Evolutionary conservation across 768 basidiomycete species (phyloP).

Genomic region (Phlegmacium glaucopus): DNA sequence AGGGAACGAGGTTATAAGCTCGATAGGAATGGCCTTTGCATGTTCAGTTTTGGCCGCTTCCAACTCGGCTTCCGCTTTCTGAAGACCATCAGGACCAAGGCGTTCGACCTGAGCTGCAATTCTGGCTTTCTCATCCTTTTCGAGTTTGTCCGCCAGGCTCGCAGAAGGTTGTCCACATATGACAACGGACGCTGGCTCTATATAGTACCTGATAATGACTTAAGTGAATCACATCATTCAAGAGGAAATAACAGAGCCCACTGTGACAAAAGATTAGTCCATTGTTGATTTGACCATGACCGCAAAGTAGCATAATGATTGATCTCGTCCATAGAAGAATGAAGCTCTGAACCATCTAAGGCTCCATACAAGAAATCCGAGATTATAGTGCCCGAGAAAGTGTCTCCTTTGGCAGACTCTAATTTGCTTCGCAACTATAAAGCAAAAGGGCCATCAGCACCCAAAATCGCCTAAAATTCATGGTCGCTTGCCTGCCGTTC

Average conservation of each 20-base stretch:
- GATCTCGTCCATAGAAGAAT: slow-evolving; percentile 73
- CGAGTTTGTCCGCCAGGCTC: slow-evolving; percentile 72
- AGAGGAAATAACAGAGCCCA: slow-evolving; percentile 22
- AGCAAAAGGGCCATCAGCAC: slow-evolving; percentile 4
- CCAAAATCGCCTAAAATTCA: neutral
- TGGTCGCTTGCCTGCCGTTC: slow-evolving; percentile 66
- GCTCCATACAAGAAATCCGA: slow-evolving; percentile 85
- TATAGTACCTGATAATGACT: slow-evolving; percentile 59
- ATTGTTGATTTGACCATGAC: slow-evolving; percentile 70
- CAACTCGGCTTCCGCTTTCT: slow-evolving; percentile 60
- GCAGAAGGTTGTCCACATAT: slow-evolving; percentile 89
- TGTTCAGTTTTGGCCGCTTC: slow-evolving; percentile 87
- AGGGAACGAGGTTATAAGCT: slow-evolving; percentile 82
- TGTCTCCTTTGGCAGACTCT: slow-evolving; percentile 80
- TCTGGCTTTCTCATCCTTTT: slow-evolving; percentile 76
- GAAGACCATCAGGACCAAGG: slow-evolving; percentile 81
- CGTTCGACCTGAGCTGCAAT: slow-evolving; percentile 61
- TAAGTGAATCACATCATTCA: neutral
- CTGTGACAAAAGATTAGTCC: slow-evolving; percentile 76
- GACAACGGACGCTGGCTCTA: slow-evolving; percentile 70
- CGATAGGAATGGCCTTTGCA: slow-evolving; percentile 74
- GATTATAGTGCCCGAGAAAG: slow-evolving; percentile 73
- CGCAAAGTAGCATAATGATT: slow-evolving; percentile 64
- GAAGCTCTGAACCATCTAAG: slow-evolving; percentile 76
- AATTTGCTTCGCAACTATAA: slow-evolving; percentile 74